phyloP scores from a whole-genome alignment of 257 asterid genomes.

The Ophiorrhiza pumila region DNA sequence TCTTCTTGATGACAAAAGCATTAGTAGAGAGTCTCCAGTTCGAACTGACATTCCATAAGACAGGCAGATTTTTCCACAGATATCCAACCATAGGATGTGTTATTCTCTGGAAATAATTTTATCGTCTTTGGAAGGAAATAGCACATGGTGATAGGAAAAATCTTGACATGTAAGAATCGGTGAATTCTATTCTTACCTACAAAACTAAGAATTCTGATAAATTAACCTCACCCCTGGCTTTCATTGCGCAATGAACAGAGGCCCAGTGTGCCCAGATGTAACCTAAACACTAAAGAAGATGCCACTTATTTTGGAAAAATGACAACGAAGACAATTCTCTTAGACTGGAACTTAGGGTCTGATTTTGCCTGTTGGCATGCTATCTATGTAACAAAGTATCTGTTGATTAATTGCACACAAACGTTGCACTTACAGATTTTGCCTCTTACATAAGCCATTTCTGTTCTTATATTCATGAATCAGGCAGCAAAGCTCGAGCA shows the following conservation, averaged over 20 bases:
- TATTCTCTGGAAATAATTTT: slow-evolving; percentile 6
- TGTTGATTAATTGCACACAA: neutral
- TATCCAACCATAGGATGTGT: slow-evolving; percentile 21
- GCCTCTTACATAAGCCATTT: neutral
- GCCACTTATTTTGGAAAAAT: neutral
- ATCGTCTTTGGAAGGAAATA: slow-evolving; percentile 11
- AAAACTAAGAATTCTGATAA: slow-evolving; percentile 13
- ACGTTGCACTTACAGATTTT: neutral
- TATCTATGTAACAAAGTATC: neutral
- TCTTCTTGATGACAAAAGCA: slow-evolving; percentile 39
- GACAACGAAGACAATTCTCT: neutral
- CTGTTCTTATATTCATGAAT: slow-evolving; percentile 1
- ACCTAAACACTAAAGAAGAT: neutral
- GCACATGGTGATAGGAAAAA: slow-evolving; percentile 21
- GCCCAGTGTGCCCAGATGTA: neutral
- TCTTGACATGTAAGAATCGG: slow-evolving; percentile 28
- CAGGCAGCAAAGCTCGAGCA: neutral
- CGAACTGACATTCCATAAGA: slow-evolving; percentile 43
- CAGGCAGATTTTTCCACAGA: neutral
- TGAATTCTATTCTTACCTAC: slow-evolving; percentile 18
- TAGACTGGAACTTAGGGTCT: neutral
- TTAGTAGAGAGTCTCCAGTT: slow-evolving; percentile 32
- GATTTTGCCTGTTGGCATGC: slow-evolving; percentile 12
- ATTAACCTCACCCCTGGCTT: slow-evolving; percentile 12
- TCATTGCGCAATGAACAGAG: neutral